Base-by-base conservation (phyloP, 345 rosid species). In the Populus pruinosa region DNA sequence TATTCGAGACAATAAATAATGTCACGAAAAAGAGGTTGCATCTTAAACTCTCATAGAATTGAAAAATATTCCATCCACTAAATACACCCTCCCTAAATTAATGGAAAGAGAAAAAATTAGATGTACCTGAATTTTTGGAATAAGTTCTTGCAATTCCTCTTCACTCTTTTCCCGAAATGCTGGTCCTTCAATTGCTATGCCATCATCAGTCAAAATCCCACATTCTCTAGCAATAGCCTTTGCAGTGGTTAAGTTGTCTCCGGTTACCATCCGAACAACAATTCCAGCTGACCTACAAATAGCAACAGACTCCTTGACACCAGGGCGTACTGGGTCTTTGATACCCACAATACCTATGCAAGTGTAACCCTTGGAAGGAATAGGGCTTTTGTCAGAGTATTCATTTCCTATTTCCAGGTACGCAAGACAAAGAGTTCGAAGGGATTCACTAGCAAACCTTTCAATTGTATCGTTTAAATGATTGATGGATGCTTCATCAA, bases 361-460 rank as follows among this genome's bases (percentile, higher is more conserved):
- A 69, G 84, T 82, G 55, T 78, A 82, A 2, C 84, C 81, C 13
- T 64, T 0, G 10, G 55, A 31, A 27, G 99, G 97, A 80, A 93
- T 85, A 47, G 90, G 73, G 70, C 68, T 82, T 71, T 85, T 84
- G 70, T 81, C 72, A 69, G 93, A 86, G 83, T 87, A 90, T 38
- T 85, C 89, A 77, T 77, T 84, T 80, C 89, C 91, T 20, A 90
- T 62, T 27, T 95, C 98, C 83, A 85, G 35, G 82, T 88, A 93
- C 74, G 94, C 96, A 17, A 95, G 92, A 87, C 99, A 95, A 77
- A 95, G 89, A 73, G 99, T 93, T 84, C 99, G 92, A 65, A 95
- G 96, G 76, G 98, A 91, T 87, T 93, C 99, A 82, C 86, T 80
- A 59, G 99, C 97, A 88, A 95, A 95, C 71, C 77, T 72, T 79